A percentile compares a stretch with the other conserved stretches of the same genome.
These are phyloP conservation scores for Colletotrichum sp. DNA, from an alignment of 2,329 filamentous ascomycete genomes.

Conservation along the genomic window DNA sequence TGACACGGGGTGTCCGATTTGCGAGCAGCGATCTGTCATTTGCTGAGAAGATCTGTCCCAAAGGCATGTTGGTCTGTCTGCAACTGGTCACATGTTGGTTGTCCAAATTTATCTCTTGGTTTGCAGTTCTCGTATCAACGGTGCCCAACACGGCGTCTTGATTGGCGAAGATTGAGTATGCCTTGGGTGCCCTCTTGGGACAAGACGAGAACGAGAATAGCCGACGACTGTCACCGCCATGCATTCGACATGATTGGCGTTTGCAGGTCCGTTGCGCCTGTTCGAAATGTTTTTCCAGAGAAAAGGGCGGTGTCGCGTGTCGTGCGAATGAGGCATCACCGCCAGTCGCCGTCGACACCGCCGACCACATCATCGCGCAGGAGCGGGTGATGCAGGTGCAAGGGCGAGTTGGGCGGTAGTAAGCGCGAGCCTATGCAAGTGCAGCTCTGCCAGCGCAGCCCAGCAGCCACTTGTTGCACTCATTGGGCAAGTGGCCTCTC, in stretches of 20 bases:
- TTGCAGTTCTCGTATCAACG: not conserved
- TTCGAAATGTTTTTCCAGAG: not conserved
- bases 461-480: not conserved
- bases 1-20: not conserved
- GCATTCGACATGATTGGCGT: not conserved
- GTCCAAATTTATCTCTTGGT: not conserved
- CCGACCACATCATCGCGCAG: conserved; percentile 17
- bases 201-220: not conserved
- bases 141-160: not conserved
- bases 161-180: not conserved
- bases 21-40: not conserved
- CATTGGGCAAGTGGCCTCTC: not conserved
- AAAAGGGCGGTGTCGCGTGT: not conserved
- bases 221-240: not conserved
- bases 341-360: not conserved
- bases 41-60: not conserved
- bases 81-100: not conserved
- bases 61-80: not conserved
- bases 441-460: not conserved
- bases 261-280: not conserved
- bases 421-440: not conserved
- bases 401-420: not conserved
- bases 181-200: not conserved
- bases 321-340: not conserved
- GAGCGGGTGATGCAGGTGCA: not conserved